Conservation (phyloP, 306 rosid genomes). For the Luffa aegyptiaca region DNA sequence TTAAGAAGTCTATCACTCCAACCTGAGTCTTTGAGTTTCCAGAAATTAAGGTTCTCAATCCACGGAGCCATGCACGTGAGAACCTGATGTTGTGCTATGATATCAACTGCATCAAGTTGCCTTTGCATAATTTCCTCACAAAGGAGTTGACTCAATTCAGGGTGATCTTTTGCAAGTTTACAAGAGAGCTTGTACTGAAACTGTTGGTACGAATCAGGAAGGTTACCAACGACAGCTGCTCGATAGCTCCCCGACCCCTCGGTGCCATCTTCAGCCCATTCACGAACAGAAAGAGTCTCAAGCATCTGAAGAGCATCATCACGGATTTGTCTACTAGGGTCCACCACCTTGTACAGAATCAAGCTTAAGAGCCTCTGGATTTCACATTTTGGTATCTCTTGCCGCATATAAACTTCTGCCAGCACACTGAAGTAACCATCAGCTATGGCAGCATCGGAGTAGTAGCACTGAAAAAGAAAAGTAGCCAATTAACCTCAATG, state of each 20-base stretch:
- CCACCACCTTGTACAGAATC: conserved; percentile 98
- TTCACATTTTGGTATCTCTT: conserved; percentile 98
- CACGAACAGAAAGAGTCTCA: conserved; percentile 95
- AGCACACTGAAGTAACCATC: conserved; percentile 99
- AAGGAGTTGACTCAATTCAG: conserved; percentile 93
- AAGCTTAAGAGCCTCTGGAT: conserved; percentile 90
- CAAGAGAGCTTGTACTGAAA: conserved; percentile 98
- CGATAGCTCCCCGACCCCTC: conserved; percentile 95
- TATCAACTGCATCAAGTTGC: conserved; percentile 98
- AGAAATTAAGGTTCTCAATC: conserved; percentile 97
- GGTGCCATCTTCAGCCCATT: conserved; percentile 97
- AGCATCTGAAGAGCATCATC: conserved; percentile 99
- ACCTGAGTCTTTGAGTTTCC: conserved; percentile 94
- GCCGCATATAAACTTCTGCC: conserved; percentile 99
- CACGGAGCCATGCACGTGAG: conserved; percentile 99
- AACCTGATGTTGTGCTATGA: conserved; percentile 99
- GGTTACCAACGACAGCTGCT: conserved; percentile 99
- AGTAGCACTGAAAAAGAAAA: conserved; percentile 61
- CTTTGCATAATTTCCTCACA: conserved; percentile 99
- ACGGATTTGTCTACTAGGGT: conserved; percentile 96
- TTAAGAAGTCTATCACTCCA: conserved; percentile 94
- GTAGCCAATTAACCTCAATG: conserved; percentile 10
- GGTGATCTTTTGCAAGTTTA: conserved; percentile 99
- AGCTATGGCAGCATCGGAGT: conserved; percentile 95
- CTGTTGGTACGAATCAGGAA: conserved; percentile 99